Evolutionary conservation across 345 rosid species (phyloP).

Genomic region (Noccaea bulbosa): DNA sequence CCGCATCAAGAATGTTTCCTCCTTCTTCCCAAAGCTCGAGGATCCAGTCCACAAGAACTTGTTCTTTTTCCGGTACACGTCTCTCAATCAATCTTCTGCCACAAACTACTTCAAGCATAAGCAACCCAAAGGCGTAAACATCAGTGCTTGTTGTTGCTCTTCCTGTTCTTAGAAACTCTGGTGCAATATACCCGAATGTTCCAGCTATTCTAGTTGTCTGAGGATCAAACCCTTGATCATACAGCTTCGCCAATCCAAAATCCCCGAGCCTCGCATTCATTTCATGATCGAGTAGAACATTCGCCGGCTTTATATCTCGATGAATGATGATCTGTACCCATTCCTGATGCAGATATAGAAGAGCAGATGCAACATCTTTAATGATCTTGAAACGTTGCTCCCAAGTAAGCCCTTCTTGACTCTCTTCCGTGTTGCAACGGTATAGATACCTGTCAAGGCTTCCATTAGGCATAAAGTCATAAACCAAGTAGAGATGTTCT

Average conservation of each 20-base stretch:
- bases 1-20: conserved; percentile 32
- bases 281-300: conserved; percentile 44
- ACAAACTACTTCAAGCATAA: conserved; percentile 47
- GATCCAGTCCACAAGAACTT: conserved; percentile 44
- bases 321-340: conserved; percentile 55
- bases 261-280: conserved; percentile 50
- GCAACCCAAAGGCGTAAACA: conserved; percentile 47
- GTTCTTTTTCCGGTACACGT: not conserved
- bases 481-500: conserved; percentile 48
- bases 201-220: conserved; percentile 47
- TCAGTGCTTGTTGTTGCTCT: conserved; percentile 46
- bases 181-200: conserved; percentile 49
- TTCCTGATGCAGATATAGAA: conserved; percentile 49
- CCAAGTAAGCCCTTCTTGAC: conserved; percentile 44
- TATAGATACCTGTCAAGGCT: conserved; percentile 50
- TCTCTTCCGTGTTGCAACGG: not conserved
- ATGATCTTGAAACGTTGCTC: conserved; percentile 46
- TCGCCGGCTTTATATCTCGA: conserved; percentile 50
- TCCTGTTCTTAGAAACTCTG: conserved; percentile 45
- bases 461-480: conserved; percentile 55
- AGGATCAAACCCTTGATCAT: conserved; percentile 44
- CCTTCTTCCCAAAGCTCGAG: conserved; percentile 37
- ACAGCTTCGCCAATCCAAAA: conserved; percentile 47
- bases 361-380: conserved; percentile 45
- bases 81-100: conserved; percentile 49